Evolutionary conservation across 495 filamentous ascomycete genomes (phyloP).

Genomic region (Hypoxylon trugodes): DNA sequence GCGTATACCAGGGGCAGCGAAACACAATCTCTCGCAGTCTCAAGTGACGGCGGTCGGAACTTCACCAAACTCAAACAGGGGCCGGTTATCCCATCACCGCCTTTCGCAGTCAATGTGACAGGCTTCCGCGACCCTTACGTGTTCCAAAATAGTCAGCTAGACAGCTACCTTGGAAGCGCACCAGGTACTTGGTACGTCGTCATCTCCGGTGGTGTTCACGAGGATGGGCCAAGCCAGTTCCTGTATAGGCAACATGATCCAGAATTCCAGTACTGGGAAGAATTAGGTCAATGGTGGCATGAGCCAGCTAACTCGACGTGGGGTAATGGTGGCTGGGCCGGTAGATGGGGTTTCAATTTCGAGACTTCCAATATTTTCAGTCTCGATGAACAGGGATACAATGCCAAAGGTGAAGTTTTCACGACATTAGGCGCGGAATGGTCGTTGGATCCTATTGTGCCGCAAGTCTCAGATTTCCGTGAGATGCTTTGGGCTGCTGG

Average conservation of each 20-base stretch:
- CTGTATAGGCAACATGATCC: slow-evolving; percentile 44
- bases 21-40: slow-evolving; percentile 47
- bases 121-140: slow-evolving; percentile 48
- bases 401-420: slow-evolving; percentile 35
- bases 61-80: slow-evolving; percentile 46
- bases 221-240: slow-evolving; percentile 41
- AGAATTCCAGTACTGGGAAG: slow-evolving; percentile 45
- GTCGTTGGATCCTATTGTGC: slow-evolving; percentile 35
- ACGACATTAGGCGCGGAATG: slow-evolving; percentile 36
- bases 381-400: slow-evolving; percentile 31
- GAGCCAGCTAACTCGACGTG: slow-evolving; percentile 39
- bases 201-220: slow-evolving; percentile 43
- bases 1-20: slow-evolving; percentile 46
- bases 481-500: slow-evolving; percentile 40
- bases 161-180: slow-evolving; percentile 30
- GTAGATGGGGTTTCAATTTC: slow-evolving; percentile 38
- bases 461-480: slow-evolving; percentile 35
- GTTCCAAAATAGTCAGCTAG: slow-evolving; percentile 40
- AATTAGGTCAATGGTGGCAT: slow-evolving; percentile 41
- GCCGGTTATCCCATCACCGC: slow-evolving; percentile 40
- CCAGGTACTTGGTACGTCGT: slow-evolving; percentile 42
- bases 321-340: slow-evolving; percentile 37
- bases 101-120: slow-evolving; percentile 39
- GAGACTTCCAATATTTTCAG: slow-evolving; percentile 33
- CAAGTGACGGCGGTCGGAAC: slow-evolving; percentile 41